Base-by-base conservation (phyloP, 441 rosid species). In the Syzygium malaccense region DNA sequence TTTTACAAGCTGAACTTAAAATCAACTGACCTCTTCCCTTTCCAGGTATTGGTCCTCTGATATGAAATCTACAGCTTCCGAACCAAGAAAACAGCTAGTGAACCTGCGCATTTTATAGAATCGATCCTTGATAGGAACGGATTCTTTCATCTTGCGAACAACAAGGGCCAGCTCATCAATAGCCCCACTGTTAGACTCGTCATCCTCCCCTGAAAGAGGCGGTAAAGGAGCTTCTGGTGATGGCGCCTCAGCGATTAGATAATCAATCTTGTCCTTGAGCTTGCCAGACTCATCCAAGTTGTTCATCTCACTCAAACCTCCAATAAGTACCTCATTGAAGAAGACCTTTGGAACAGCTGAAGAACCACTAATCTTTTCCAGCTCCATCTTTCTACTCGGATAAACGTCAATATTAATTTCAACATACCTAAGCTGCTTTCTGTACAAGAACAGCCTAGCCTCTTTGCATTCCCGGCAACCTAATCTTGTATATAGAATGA, bases 121-220 rank as follows among this genome's bases (percentile, higher is more conserved):
- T 55, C 98, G 92, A 68, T 97, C 99, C 92, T 94, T 97, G 79
- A 96, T 93, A 88, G 89, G 89, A 60, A 96, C 88, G 66, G 90
- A 89, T 57, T 92, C 94, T 93, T 95, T 95, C 99, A 97, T 96
- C 91, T 95, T 97, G 78, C 87, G 91, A 48, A 94, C 98, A 88
- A 96, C 91, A 86, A 95, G 91, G 86, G 98, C 97, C 79, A 96
- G 93, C 91, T 96, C 99, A 91, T 97, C 98, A 51, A 95, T 83
- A 88, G 93, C 87, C 88, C 96, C 98, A 80, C 93, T 91, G 90
- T 91, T 90, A 26, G 96, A 93, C 55, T 90, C 90, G 87, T 96
- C 98, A 91, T 96, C 99, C 93, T 97, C 98, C 55, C 98, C 99
- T 71, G 98, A 96, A 86, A 96, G 94, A 78, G 99, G 98, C 1